Evolutionary conservation across 2,329 filamentous ascomycete species (phyloP), one percentile per base, ranked within the genome.

Genomic region (Xylariaceae sp.): DNA sequence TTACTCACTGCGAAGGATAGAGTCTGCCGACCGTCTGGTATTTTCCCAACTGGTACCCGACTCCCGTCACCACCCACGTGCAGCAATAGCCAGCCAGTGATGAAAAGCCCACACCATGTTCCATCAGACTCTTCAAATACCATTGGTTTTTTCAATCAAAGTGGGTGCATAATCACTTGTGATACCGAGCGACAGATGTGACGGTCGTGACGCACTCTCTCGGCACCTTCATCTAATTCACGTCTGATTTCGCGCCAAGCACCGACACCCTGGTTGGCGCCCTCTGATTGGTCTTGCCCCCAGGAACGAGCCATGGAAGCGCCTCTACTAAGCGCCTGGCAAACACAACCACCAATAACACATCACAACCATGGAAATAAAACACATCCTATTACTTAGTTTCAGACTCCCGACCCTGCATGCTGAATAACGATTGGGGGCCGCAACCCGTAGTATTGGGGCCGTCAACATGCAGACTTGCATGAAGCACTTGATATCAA

Each of bases 111-210:
- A 27, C 22, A 27, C 22, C 4, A 27, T 15, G 3, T 10, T 15
- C 12, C 33, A 36, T 36, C 5, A 4, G 5, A 36, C 4, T 4
- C 33, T 9, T 9, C 33, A 36, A 36, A 4, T n/a, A n/a, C 22
- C 22, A 27, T 27, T 27, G 22, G 22, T 27, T 27, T 27, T 27
- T 5, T 27, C 22, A 27, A 27, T 5, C 22, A 27, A 27, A 27
- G 22, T 27, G 22, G 22, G 10, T 36, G 33, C 33, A 36, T 36
- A 36, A 15, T 36, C 33, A 36, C 33, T 9, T 36, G 33, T 36
- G 33, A 36, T 15, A 15, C 9, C 52, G 50, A 55, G 59, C 58
- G 55, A 57, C 48, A 59, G 55, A 59, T 62, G 60, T 62, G 60
- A 63, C 58, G 38, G 51, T 27, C 22, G 22, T 27, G 22, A 27